Base-by-base conservation (phyloP, 345 rosid species). In the Acer yangbiense region DNA sequence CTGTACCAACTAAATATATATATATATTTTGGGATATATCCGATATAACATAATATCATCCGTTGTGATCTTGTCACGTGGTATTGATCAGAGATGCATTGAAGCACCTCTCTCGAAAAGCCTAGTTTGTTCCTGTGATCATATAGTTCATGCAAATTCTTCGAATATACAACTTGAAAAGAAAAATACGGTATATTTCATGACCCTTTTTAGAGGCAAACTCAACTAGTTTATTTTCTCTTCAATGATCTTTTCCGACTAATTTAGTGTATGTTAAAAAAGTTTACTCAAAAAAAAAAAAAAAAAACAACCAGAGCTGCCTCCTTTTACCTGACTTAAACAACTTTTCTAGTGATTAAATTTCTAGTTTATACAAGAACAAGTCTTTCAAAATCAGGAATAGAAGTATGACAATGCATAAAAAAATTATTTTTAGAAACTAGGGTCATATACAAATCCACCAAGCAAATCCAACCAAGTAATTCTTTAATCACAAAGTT, bases 1-100 rank as follows among this genome's bases (percentile, higher is more conserved):
- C 64, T 64, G 13, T 17, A 44, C 74, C 78, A 32, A 79, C 67
- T 32, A 2, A 14, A 55, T 73, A 32, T 62, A 65, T 27, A n/a
- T 73, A 60, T 32, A 18, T 16, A 18, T n/a, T 17, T 43, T 43
- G 8, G 46, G 46, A 2, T 43, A 43, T 8, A 43, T 43, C 46
- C 11, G 46, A 43, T 43, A 9, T 7, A 9, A 1, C 46, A 43
- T 43, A 43, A 35, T 2, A 43, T 43, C 46, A 7, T 7, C 11
- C 0, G 2, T 43, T 43, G 10, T 43, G 11, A 43, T 43, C 9
- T 43, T 13, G 6, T 50, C 14, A 48, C 12, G 16, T 12, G 16
- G 0, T 13, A 48, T 12, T 3, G 16, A 48, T 48, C 4, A 48
- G 54, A 48, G 54, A 48, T 48, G 12, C 14, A 13, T 1, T 48